phyloP scores from a whole-genome alignment of 2,329 filamentous ascomycete genomes.

The Macroventuria anomochaeta region DNA sequence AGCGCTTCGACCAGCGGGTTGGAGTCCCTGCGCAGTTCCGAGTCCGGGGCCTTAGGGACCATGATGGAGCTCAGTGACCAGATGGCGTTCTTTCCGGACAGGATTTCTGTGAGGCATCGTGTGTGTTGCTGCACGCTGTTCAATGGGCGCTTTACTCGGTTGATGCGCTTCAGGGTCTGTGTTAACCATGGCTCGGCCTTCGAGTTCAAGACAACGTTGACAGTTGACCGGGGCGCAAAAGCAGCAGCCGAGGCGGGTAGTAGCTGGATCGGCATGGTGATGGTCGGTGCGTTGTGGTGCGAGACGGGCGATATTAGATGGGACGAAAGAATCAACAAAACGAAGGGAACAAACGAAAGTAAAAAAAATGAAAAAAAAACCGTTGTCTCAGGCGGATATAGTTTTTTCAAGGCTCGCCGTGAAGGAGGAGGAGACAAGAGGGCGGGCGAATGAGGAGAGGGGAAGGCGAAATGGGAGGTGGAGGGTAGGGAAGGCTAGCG shows the following conservation, averaged over 20 bases:
- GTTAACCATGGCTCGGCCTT: slow-evolving; percentile 98
- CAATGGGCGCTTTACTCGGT: slow-evolving; percentile 92
- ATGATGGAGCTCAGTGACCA: slow-evolving; percentile 95
- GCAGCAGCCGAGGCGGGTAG: slow-evolving; percentile 94
- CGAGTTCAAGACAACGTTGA: slow-evolving; percentile 90
- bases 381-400: slow-evolving; percentile 46
- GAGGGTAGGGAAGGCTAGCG: slow-evolving; percentile 49
- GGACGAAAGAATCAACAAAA: slow-evolving; percentile 45
- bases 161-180: slow-evolving; percentile 94
- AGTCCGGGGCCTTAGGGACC: slow-evolving; percentile 85
- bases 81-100: slow-evolving; percentile 88
- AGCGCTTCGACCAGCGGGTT: slow-evolving; percentile 85
- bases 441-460: slow-evolving; percentile 50
- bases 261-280: slow-evolving; percentile 84
- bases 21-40: slow-evolving; percentile 80
- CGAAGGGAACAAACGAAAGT: slow-evolving; percentile 34
- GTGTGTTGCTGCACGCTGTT: slow-evolving; percentile 97
- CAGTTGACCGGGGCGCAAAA: slow-evolving; percentile 91
- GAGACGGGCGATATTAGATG: slow-evolving; percentile 45
- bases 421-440: slow-evolving; percentile 44
- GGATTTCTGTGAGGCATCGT: slow-evolving; percentile 90
- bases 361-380: slow-evolving; percentile 46
- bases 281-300: slow-evolving; percentile 34
- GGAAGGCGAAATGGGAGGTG: slow-evolving; percentile 53
- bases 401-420: slow-evolving; percentile 47